Evolutionary conservation across 2,329 filamentous ascomycete genomes (phyloP).

Genomic region (Hirsutella thompsonii): DNA sequence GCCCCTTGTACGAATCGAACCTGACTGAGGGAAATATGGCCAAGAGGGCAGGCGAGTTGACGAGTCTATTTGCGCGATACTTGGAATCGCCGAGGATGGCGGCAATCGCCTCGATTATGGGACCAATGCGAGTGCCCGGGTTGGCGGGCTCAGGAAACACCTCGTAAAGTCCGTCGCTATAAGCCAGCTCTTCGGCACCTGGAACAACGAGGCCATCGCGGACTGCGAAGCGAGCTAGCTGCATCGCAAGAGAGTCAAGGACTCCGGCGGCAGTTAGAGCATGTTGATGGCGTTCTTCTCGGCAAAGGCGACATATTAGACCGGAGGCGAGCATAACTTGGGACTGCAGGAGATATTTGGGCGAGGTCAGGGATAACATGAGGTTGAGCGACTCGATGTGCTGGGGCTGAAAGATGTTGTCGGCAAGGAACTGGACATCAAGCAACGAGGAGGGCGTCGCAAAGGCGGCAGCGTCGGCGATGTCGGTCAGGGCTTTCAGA

Average conservation of each 20-base stretch:
- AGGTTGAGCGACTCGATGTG: conserved; percentile 49
- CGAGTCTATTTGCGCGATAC: conserved; percentile 59
- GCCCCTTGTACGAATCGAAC: conserved; percentile 34
- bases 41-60: conserved; percentile 55
- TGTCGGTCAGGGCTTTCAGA: conserved; percentile 59
- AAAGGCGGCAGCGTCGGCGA: conserved; percentile 52
- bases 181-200: conserved; percentile 41
- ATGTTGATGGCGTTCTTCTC: conserved; percentile 56
- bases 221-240: conserved; percentile 59
- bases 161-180: conserved; percentile 39
- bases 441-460: conserved; percentile 36
- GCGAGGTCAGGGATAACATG: conserved; percentile 49
- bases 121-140: conserved; percentile 44
- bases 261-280: conserved; percentile 60
- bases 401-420: conserved; percentile 49
- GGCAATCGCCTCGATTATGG: conserved; percentile 64
- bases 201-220: conserved; percentile 57
- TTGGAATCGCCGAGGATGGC: conserved; percentile 69
- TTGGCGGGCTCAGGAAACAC: conserved; percentile 51
- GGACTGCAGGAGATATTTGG: conserved; percentile 39
- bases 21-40: conserved; percentile 53
- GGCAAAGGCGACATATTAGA: conserved; percentile 48
- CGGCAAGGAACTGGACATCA: conserved; percentile 40
- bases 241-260: conserved; percentile 64
- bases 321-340: conserved; percentile 48